A percentile compares a stretch with the other conserved stretches of the same genome.
Conservation (phyloP, 345 rosid species). For the Gossypium australe region DNA sequence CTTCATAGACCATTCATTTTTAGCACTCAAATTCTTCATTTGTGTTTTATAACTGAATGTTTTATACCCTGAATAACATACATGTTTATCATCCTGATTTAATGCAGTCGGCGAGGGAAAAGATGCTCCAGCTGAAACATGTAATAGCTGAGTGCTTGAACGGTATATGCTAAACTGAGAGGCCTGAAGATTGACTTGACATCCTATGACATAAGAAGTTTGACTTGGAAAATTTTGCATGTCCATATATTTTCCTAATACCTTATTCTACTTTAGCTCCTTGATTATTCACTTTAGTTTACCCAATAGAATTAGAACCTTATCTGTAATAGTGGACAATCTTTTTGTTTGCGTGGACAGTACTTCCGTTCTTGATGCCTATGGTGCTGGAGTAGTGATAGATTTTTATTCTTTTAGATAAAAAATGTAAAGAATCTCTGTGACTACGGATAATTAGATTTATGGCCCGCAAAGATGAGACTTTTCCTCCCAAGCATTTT, state of each 20-base stretch:
- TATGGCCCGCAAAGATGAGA: neutral
- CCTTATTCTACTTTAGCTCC: neutral
- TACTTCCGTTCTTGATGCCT: neutral
- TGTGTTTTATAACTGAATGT: neutral
- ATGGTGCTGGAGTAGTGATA: neutral
- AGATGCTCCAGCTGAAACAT: constrained; percentile 60
- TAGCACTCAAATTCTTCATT: constrained; percentile 7
- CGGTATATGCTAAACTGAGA: constrained; percentile 25
- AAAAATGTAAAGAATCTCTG: neutral
- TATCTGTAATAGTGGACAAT: neutral
- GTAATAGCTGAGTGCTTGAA: constrained; percentile 53
- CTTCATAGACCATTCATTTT: neutral
- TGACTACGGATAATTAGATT: neutral
- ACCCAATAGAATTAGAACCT: neutral
- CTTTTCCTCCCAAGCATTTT: neutral
- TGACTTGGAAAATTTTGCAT: neutral
- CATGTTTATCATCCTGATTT: constrained; percentile 14
- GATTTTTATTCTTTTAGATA: neutral
- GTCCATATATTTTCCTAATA: neutral
- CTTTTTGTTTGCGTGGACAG: neutral
- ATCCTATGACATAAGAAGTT: neutral
- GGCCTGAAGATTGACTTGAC: neutral
- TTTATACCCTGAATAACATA: neutral
- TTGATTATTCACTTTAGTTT: neutral
- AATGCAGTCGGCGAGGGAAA: constrained; percentile 62